phyloP scores from a whole-genome alignment of 2,329 filamentous ascomycete species.

The Cladosporium sp. region DNA sequence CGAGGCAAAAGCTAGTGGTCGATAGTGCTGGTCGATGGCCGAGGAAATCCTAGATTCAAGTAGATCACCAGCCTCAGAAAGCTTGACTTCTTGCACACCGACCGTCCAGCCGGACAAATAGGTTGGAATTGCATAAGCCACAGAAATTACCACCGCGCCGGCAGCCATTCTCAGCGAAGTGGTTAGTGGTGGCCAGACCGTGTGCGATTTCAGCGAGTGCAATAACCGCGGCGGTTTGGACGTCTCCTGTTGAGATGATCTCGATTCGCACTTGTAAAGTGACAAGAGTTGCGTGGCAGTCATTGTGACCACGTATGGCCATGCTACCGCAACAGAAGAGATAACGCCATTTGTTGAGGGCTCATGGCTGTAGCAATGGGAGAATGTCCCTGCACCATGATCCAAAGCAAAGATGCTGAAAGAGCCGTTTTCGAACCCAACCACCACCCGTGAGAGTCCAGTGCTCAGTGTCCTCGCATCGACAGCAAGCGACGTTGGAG shows the following conservation, averaged over 20 bases:
- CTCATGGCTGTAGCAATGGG: conserved; percentile 54
- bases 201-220: conserved; percentile 76
- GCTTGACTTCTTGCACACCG: conserved; percentile 82
- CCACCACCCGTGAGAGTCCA: conserved; percentile 43
- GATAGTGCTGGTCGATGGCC: conserved; percentile 47
- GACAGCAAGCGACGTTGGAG: conserved; percentile 63
- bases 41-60: conserved; percentile 48
- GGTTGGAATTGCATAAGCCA: conserved; percentile 80
- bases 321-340: conserved; percentile 65
- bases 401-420: conserved; percentile 67
- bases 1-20: conserved; percentile 33
- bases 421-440: conserved; percentile 69
- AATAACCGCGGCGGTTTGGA: conserved; percentile 54
- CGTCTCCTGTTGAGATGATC: conserved; percentile 24
- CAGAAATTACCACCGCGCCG: conserved; percentile 67
- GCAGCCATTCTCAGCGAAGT: conserved; percentile 72
- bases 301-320: conserved; percentile 75
- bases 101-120: conserved; percentile 79
- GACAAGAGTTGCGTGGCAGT: conserved; percentile 70
- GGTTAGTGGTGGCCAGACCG: conserved; percentile 71
- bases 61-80: conserved; percentile 49
- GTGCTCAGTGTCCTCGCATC: conserved; percentile 39
- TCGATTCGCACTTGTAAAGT: conserved; percentile 61
- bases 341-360: conserved; percentile 61
- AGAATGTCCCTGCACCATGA: conserved; percentile 41